phyloP scores from a whole-genome alignment of 345 rosid species.

The Eucalyptus caleyi region DNA sequence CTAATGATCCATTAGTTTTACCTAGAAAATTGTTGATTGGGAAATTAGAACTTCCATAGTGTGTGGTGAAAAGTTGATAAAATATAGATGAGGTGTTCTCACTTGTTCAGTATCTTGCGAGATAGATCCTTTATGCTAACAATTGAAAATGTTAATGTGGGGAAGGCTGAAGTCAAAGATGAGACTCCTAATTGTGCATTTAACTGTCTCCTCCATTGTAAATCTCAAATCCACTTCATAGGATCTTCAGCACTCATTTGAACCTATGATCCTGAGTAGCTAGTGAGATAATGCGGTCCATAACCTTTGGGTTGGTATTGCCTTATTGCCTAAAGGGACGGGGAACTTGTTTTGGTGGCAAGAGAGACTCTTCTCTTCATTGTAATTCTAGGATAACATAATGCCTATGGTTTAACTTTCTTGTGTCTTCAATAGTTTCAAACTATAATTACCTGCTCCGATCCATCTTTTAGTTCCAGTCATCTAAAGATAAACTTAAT shows the following conservation, averaged over 20 bases:
- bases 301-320: neutral
- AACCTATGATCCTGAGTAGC: too few relatives aligned
- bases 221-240: too few relatives aligned
- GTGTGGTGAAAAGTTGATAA: neutral
- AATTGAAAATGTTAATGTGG: too few relatives aligned
- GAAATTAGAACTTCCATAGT: neutral
- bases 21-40: neutral
- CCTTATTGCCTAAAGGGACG: neutral
- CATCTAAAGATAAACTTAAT: neutral
- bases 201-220: too few relatives aligned
- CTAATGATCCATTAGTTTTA: neutral
- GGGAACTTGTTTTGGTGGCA: neutral
- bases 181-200: too few relatives aligned
- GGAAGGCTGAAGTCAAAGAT: too few relatives aligned
- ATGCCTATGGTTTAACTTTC: neutral
- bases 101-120: neutral
- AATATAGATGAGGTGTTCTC: neutral
- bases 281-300: neutral
- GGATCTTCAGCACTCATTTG: too few relatives aligned
- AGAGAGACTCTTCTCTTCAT: neutral
- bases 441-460: neutral
- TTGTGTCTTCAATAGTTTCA: neutral
- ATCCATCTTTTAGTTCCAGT: neutral
- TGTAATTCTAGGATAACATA: neutral
- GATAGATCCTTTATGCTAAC: too few relatives aligned